Evolutionary conservation across 2,329 filamentous ascomycete species (phyloP), one percentile per base, ranked within the genome.

Genomic region (Aspergillus sp.): DNA sequence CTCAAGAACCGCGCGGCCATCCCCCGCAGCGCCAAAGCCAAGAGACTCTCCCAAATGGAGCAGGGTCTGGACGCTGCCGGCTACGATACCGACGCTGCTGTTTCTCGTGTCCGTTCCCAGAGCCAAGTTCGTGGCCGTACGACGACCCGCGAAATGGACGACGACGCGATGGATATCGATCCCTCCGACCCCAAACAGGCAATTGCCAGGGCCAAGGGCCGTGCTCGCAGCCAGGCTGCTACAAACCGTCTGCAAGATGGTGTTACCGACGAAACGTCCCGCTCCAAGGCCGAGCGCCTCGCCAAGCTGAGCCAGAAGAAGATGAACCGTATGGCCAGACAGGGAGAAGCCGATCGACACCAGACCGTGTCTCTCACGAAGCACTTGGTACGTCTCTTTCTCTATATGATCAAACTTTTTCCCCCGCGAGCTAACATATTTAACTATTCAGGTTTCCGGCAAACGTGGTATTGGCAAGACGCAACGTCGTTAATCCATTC

Each of bases 1-100:
- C 86, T 99, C 74, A 98, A 99, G 88, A 99, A 99, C 82, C 87
- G 92, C 66, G 93, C 95, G 61, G 85, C 93, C 66, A 96, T 99
- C 63, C 96, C 95, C 22, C 88, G 95, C 70, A 89, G 88, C 66
- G 84, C 86, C 65, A 86, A 88, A 73, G 85, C 91, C 74, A 91
- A 93, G 81, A 88, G 90, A 61, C 82, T 96, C 52, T 89, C 90
- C 20, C 87, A 96, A 74, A 91, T 98, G 84, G 89, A 96, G 74
- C 85, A 89, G 58, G 89, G 90, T 58, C 85, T 99, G 62, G 89
- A 95, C 74, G 85, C 86, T 57, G 87, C 96, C 56, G 93, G 93
- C 66, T 87, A 93, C 74, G 92, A 97, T 73, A 89, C 91, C 17
- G 85, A 87, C 53, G 85, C 88, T 20, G 85, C 95, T 63, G 81